Conservation (phyloP, 306 rosid species). For the Astragalus glycyphyllos region DNA sequence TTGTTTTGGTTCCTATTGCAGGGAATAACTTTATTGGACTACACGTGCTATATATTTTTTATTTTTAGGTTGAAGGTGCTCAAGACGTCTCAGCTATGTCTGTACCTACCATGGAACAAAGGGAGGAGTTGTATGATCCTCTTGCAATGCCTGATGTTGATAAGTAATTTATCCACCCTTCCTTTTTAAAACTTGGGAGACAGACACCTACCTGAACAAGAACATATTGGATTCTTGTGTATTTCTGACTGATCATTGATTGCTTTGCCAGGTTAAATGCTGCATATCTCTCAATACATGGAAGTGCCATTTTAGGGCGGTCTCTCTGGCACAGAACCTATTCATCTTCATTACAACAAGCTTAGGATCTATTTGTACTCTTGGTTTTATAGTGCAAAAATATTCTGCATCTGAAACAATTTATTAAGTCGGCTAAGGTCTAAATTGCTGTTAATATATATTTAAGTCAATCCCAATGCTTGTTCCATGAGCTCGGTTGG, state of each 20-base stretch:
- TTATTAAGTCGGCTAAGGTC: not conserved
- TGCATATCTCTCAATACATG: constrained; percentile 75
- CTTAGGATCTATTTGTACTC: constrained; percentile 37
- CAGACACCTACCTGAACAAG: not conserved
- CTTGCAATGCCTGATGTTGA: constrained; percentile 79
- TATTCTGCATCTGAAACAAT: constrained; percentile 20
- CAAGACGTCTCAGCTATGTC: constrained; percentile 74
- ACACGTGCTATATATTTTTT: constrained; percentile 18
- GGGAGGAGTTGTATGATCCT: constrained; percentile 83
- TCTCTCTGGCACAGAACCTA: constrained; percentile 44
- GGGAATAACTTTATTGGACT: constrained; percentile 8
- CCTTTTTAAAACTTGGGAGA: constrained; percentile 7
- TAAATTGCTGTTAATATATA: constrained; percentile 17
- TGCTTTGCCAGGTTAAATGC: constrained; percentile 74
- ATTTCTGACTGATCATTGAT: constrained; percentile 39
- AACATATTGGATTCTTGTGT: constrained; percentile 19
- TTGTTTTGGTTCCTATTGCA: not conserved
- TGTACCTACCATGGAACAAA: constrained; percentile 51
- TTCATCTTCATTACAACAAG: constrained; percentile 37
- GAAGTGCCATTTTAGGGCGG: constrained; percentile 48
- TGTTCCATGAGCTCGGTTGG: not conserved
- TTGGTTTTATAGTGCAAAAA: constrained; percentile 13
- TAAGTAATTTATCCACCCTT: constrained; percentile 44
- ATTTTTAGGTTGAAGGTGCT: constrained; percentile 77
- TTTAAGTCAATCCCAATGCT: constrained; percentile 1